phyloP scores from a whole-genome alignment of 805 yeast genomes.

The Scheffersomyces amazonensis region DNA sequence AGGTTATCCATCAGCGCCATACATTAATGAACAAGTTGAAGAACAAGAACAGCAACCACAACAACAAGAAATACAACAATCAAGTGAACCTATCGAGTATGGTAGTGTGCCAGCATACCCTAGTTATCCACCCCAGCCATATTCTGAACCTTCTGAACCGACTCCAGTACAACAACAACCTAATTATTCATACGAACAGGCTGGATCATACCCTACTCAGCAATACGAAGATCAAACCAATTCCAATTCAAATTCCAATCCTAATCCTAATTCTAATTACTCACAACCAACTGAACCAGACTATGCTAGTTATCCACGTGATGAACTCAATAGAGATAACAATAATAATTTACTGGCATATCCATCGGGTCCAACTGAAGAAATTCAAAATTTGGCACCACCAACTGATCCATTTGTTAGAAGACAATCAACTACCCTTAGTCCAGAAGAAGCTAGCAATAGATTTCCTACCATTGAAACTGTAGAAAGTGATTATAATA shows the following conservation, averaged over 20 bases:
- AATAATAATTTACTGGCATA: slow-evolving; percentile 6
- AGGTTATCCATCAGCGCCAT: slow-evolving; percentile 1
- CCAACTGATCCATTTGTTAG: slow-evolving; percentile 1
- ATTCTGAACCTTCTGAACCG: neutral
- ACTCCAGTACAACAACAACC: neutral
- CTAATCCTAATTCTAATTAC: neutral
- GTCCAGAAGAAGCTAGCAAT: slow-evolving; percentile 8
- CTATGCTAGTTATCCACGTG: neutral
- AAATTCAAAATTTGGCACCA: neutral
- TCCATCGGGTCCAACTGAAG: slow-evolving; percentile 10
- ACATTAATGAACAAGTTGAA: neutral
- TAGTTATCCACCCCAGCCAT: slow-evolving; percentile 2
- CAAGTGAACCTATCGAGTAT: neutral
- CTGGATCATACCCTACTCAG: neutral
- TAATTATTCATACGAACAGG: neutral
- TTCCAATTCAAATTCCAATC: neutral
- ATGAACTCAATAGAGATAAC: too few species aligned
- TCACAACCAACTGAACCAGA: neutral
- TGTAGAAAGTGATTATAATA: slow-evolving; percentile 6
- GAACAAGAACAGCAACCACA: neutral
- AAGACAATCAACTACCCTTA: slow-evolving; percentile 8
- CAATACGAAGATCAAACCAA: too few species aligned
- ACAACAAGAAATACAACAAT: too few species aligned
- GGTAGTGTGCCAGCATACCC: slow-evolving; percentile 3
- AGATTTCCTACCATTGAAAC: slow-evolving; percentile 9